Base-by-base conservation (phyloP, 2,329 filamentous ascomycete species). In the Xylariaceae sp. region DNA sequence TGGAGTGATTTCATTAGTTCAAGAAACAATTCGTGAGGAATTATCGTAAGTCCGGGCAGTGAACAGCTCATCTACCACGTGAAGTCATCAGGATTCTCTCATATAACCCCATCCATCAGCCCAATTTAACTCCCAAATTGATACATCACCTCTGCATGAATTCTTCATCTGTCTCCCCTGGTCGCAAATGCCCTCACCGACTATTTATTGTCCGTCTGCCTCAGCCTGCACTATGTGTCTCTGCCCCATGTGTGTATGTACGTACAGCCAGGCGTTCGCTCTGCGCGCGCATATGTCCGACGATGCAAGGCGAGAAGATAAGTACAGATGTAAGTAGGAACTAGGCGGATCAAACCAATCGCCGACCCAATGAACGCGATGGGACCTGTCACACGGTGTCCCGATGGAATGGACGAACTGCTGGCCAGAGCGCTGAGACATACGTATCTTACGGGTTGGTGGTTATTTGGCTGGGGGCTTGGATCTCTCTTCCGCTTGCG, bases 371-470 rank as follows among this genome's bases (percentile, higher is more conserved):
- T 58, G 44, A 54, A 51, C 17, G 18, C 13, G 47, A 49, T 23
- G 9, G 17, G 67, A 68, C 60, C 58, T 68, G 65, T 70, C 66
- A 66, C 68, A 68, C 64, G 58, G 47, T 65, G 8, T 67, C 66
- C 42, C 64, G 66, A 65, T 62, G 56, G 65, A 60, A 63, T 64
- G 67, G 67, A 69, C 66, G 72, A 74, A 74, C 72, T 63, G 66
- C 63, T 72, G 69, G 70, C 58, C 70, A 68, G 61, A 67, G 70
- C 70, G 66, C 64, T 59, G 62, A 70, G 64, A 69, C 68, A 70
- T 62, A 56, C 42, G 42, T 45, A 45, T 45, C 8, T 49, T 18
- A 49, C 44, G 15, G 15, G 2, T 42, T 42, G 37, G 8, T 9
- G 23, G 47, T 5, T 8, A 17, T 49, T 18, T 15, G 30, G 8